Evolutionary conservation across 2,329 filamentous ascomycete species (phyloP).

Genomic region (Camillea tinctor): DNA sequence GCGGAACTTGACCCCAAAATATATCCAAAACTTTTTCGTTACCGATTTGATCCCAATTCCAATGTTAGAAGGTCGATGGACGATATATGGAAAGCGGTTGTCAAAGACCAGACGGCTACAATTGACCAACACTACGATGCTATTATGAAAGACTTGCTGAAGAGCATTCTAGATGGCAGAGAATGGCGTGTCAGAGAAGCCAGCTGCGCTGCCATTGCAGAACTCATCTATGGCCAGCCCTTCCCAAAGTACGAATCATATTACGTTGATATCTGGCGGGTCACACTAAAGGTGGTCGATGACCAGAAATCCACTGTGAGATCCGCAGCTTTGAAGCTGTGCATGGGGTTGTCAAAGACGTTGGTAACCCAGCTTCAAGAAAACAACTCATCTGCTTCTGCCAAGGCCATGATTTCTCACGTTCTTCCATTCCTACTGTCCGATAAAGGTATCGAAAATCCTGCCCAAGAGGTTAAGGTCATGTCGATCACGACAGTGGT

Average conservation of each 20-base stretch:
- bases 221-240: conserved; percentile 79
- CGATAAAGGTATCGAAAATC: conserved; percentile 83
- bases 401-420: conserved; percentile 77
- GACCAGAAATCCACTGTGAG: conserved; percentile 94
- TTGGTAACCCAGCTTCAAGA: conserved; percentile 84
- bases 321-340: conserved; percentile 75
- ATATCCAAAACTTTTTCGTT: conserved; percentile 91
- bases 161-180: conserved; percentile 74
- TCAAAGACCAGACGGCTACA: conserved; percentile 77
- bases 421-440: conserved; percentile 90
- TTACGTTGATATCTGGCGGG: conserved; percentile 80
- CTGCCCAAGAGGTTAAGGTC: conserved; percentile 79
- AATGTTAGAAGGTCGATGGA: conserved; percentile 96
- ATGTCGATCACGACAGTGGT: conserved; percentile 83
- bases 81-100: conserved; percentile 94
- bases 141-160: conserved; percentile 84
- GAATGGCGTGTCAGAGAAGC: conserved; percentile 95
- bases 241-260: conserved; percentile 79
- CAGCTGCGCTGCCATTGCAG: conserved; percentile 84
- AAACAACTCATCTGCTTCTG: conserved; percentile 66
- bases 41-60: conserved; percentile 90
- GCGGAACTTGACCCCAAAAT: conserved; percentile 87
- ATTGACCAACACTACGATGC: conserved; percentile 81
- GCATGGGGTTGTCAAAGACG: conserved; percentile 79
- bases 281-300: conserved; percentile 87